Percentiles rank a stretch among this genome's conserved stretches.
phyloP scores from a whole-genome alignment of 2,329 filamentous ascomycete species.

The Sporothrix luriei region DNA sequence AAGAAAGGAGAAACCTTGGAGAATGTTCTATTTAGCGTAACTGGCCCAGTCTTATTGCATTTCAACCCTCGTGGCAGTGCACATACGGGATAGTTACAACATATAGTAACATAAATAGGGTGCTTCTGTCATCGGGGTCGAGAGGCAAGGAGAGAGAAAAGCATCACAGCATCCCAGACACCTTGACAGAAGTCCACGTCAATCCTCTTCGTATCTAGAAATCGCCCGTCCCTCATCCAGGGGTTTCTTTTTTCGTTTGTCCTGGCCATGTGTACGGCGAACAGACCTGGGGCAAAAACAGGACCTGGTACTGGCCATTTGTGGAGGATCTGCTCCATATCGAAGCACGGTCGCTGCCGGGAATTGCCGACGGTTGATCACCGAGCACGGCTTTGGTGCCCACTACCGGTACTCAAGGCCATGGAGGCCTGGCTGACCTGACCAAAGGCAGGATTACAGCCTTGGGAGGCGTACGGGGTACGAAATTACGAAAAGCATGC shows the following conservation, averaged over 20 bases:
- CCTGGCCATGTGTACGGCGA: background rate
- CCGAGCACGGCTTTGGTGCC: background rate
- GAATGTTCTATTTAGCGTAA: background rate
- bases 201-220: background rate
- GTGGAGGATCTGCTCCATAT: background rate
- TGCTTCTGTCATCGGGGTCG: background rate
- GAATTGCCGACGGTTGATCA: background rate
- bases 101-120: background rate
- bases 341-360: conserved; percentile 1
- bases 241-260: background rate
- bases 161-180: background rate
- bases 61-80: background rate
- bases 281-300: background rate
- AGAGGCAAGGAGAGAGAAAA: background rate
- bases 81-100: too few relatives aligned
- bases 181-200: background rate
- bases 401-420: background rate
- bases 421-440: background rate
- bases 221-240: background rate
- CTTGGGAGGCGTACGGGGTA: background rate
- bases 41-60: background rate
- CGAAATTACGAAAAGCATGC: background rate
- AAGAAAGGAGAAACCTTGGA: background rate
- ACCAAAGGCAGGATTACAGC: background rate
- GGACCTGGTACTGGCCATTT: background rate